Base-by-base conservation (phyloP, 2,329 filamentous ascomycete genomes). In the Colletotrichum scovillei region DNA sequence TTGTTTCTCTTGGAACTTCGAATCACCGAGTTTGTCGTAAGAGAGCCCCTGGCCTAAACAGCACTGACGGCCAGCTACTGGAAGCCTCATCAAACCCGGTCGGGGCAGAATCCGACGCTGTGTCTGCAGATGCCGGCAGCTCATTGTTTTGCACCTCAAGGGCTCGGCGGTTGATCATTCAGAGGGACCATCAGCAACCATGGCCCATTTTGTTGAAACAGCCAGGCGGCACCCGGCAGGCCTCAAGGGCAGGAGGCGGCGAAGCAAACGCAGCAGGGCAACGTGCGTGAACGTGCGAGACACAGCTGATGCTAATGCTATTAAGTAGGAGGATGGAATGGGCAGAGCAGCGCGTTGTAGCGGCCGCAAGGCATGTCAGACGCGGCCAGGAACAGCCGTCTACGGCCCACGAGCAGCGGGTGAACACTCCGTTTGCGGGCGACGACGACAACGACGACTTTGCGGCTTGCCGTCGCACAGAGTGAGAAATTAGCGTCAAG, bases 361-460 rank as follows among this genome's bases (percentile, higher is more conserved):
- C 63, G 52, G 63, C 56, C 67, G 57, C 46, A 49, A 38, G 24
- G 35, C 62, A 65, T 59, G 60, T 38, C 46, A 60, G 67, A 62
- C 38, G 24, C 60, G 46, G 66, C 35, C 59, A 65, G 42, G 65
- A 24, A 63, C 58, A 59, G 42, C 42, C 53, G 19, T 38, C 28
- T 55, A 53, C 24, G 5, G n/a, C 16, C 64, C 14, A 52, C 38
- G 8, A 26, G 30, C 46, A 42, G 49, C 67, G 60, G 62, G 62
- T 32, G 28, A 69, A 73, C 30, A 49, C 30, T 35, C 46, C 62
- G 63, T 57, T 71, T 62, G 67, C 56, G 57, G 71, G 53, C 59
- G 16, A 28, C 53, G 16, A 55, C 24, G 30, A 58, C 30, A n/a
- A n/a, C 30, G 26, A 26, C 32, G 32, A 12, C 60, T 49, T 24